Evolutionary conservation across 1,284 basidiomycete species (phyloP).

Genomic region (Apiotrichum veenhuisii): DNA sequence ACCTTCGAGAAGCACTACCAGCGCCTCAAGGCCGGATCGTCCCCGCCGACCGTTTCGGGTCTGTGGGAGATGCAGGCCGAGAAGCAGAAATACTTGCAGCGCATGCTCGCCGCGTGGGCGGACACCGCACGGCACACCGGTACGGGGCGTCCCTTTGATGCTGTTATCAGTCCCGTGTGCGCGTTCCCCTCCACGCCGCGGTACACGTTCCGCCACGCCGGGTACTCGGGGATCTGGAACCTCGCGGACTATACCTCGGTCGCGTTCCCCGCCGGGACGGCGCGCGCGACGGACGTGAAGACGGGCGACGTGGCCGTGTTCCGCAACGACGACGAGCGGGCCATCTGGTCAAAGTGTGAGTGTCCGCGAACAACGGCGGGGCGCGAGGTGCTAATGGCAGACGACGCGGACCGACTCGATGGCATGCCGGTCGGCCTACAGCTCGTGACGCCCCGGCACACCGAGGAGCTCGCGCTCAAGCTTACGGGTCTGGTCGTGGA

Average conservation of each 20-base stretch:
- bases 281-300: constrained; percentile 54
- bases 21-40: background rate
- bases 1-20: background rate
- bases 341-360: constrained; percentile 57
- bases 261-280: constrained; percentile 60
- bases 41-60: constrained; percentile 1
- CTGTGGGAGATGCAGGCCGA: constrained; percentile 12
- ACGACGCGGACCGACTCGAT: constrained; percentile 57
- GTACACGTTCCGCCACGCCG: constrained; percentile 1
- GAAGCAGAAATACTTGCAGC: constrained; percentile 2
- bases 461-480: constrained; percentile 39
- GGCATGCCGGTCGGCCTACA: constrained; percentile 64
- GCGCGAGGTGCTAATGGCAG: constrained; percentile 38
- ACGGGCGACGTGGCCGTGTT: constrained; percentile 48
- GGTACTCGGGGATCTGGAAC: constrained; percentile 8
- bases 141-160: constrained; percentile 9
- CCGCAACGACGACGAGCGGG: constrained; percentile 52
- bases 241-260: constrained; percentile 58
- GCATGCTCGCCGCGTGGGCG: constrained; percentile 2
- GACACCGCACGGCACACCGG: background rate
- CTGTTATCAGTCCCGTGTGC: constrained; percentile 4
- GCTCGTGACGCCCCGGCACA: constrained; percentile 60
- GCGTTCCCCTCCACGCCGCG: constrained; percentile 7
- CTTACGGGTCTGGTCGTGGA: constrained; percentile 35
- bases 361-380: background rate